Evolutionary conservation across 2,329 filamentous ascomycete species (phyloP).

Genomic region (Trichoderma afroharzianum): DNA sequence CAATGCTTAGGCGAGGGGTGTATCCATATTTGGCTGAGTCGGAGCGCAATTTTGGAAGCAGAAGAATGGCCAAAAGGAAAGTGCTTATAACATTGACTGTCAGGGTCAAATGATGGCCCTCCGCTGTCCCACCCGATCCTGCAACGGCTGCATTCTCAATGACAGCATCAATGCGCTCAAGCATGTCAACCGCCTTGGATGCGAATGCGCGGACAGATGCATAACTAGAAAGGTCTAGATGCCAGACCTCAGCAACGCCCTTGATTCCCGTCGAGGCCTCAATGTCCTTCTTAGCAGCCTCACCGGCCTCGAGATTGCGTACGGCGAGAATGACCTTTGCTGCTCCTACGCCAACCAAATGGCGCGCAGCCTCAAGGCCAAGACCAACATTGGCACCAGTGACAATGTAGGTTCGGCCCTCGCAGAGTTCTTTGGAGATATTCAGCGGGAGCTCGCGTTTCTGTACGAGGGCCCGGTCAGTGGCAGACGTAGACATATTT

Average conservation of each 20-base stretch:
- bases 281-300: conserved; percentile 38
- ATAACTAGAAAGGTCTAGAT: conserved; percentile 41
- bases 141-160: conserved; percentile 39
- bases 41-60: conserved; percentile 38
- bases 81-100: conserved; percentile 48
- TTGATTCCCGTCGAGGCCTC: conserved; percentile 27
- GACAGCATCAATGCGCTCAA: conserved; percentile 42
- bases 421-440: not conserved
- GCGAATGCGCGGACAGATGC: conserved; percentile 36
- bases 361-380: conserved; percentile 40
- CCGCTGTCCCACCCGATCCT: conserved; percentile 22
- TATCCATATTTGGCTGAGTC: conserved; percentile 27
- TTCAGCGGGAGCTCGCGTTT: not conserved
- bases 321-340: conserved; percentile 43
- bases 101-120: conserved; percentile 42
- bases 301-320: conserved; percentile 38
- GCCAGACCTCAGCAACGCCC: conserved; percentile 40
- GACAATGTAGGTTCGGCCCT: conserved; percentile 28
- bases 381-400: conserved; percentile 42
- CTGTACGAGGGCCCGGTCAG: not conserved
- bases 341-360: conserved; percentile 38
- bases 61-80: conserved; percentile 41
- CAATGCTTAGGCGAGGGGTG: conserved; percentile 30
- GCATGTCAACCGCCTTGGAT: conserved; percentile 19
- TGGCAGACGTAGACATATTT: not conserved